These are phyloP conservation scores for Selaginella tamariscina DNA, from an alignment of 75 land plant species.

Conservation along the genomic window DNA sequence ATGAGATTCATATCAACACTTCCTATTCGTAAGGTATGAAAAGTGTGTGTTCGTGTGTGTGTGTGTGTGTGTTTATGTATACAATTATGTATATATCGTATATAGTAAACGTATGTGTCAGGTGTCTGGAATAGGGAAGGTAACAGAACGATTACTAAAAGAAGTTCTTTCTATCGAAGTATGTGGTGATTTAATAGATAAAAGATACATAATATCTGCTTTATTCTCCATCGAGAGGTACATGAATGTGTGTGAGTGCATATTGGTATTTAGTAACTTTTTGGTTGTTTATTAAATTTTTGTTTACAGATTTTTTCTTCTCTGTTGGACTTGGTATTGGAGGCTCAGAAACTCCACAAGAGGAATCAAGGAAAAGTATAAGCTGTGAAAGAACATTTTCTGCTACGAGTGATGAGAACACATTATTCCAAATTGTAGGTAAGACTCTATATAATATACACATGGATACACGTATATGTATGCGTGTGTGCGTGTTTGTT, in stretches of 20 bases:
- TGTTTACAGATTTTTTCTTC: conserved; percentile 37
- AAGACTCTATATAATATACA: not conserved
- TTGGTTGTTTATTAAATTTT: not conserved
- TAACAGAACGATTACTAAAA: conserved; percentile 59
- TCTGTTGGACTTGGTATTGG: conserved; percentile 83
- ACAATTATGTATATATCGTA: not conserved
- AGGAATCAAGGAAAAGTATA: conserved; percentile 50
- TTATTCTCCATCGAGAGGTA: conserved; percentile 69
- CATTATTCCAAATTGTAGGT: conserved; percentile 1
- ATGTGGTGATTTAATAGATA: conserved; percentile 61
- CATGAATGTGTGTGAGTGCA: too few species aligned
- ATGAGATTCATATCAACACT: conserved; percentile 72
- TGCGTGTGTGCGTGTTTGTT: not conserved
- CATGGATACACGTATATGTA: not conserved
- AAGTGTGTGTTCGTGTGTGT: conserved; percentile 4
- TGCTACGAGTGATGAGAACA: conserved; percentile 35
- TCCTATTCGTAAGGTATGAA: conserved; percentile 65
- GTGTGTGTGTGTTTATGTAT: not conserved
- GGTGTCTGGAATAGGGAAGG: conserved; percentile 91
- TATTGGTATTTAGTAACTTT: not conserved
- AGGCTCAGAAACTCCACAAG: conserved; percentile 44
- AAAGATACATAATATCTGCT: conserved; percentile 47
- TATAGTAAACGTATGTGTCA: conserved; percentile 12
- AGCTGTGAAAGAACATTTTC: conserved; percentile 78
- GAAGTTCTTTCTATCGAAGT: conserved; percentile 49